These are phyloP conservation scores for Kodamaea fukazawae DNA, from an alignment of 805 yeast species.

Conservation along the genomic window DNA sequence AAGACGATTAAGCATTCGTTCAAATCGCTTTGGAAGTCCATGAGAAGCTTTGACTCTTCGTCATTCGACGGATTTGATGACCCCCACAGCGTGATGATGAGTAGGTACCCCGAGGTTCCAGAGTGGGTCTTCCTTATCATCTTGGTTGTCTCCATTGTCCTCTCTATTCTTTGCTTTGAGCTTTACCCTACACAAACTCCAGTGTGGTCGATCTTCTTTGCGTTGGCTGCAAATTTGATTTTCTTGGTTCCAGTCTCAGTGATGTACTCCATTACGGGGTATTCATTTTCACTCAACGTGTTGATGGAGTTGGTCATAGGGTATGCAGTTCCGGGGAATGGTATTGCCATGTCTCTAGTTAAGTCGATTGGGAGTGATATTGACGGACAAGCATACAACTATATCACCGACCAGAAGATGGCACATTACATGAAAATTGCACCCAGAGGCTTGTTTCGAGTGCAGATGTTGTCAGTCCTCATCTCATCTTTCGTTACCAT, in stretches of 20 bases:
- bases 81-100: slow-evolving; percentile 32
- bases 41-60: slow-evolving; percentile 21
- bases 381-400: slow-evolving; percentile 55
- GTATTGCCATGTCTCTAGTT: slow-evolving; percentile 42
- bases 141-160: slow-evolving; percentile 25
- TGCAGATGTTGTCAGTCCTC: slow-evolving; percentile 23
- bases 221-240: slow-evolving; percentile 28
- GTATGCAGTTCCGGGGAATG: slow-evolving; percentile 36
- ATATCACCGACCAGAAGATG: slow-evolving; percentile 55
- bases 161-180: slow-evolving; percentile 30
- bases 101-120: slow-evolving; percentile 32
- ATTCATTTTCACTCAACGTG: slow-evolving; percentile 31
- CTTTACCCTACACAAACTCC: slow-evolving; percentile 33
- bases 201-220: slow-evolving; percentile 36
- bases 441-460: slow-evolving; percentile 55
- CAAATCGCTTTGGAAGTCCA: slow-evolving; percentile 12
- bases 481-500: slow-evolving; percentile 20
- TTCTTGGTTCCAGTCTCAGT: slow-evolving; percentile 32
- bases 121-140: slow-evolving; percentile 28
- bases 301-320: slow-evolving; percentile 37
- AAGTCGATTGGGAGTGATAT: slow-evolving; percentile 59
- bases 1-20: slow-evolving; percentile 13
- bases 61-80: slow-evolving; percentile 33
- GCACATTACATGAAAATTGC: slow-evolving; percentile 65
- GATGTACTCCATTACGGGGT: slow-evolving; percentile 31